phyloP scores from a whole-genome alignment of 1,284 basidiomycete genomes.

The Veloboletus limbatus region DNA sequence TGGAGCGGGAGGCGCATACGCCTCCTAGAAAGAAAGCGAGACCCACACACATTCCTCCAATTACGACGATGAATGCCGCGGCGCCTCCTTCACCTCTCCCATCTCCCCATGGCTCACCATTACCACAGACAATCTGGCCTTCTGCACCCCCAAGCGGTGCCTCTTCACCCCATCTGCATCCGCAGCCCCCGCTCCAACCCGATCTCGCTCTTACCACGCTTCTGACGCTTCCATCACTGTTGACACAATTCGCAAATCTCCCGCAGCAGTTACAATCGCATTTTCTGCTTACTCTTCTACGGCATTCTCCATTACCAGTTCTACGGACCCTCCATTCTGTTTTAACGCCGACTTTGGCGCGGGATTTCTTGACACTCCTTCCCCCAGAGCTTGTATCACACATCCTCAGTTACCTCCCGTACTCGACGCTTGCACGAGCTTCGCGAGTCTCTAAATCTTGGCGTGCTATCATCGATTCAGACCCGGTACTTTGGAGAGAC shows the following conservation, averaged over 20 bases:
- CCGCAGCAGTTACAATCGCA: conserved; percentile 79
- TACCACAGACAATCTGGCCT: conserved; percentile 69
- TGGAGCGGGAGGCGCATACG: conserved; percentile 45
- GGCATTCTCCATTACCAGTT: conserved; percentile 81
- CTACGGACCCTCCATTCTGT: conserved; percentile 80
- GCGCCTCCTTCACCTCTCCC: conserved; percentile 80
- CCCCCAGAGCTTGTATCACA: conserved; percentile 84
- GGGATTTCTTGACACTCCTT: conserved; percentile 83
- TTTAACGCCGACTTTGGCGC: conserved; percentile 78
- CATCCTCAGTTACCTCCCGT: conserved; percentile 75
- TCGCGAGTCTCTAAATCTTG: conserved; percentile 80
- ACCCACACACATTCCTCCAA: conserved; percentile 51
- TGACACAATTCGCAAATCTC: conserved; percentile 70
- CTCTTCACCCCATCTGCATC: conserved; percentile 61
- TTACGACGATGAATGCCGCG: conserved; percentile 60
- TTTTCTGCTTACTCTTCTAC: conserved; percentile 78
- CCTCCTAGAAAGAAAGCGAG: conserved; percentile 77
- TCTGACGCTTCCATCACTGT: conserved; percentile 72
- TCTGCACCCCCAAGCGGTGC: conserved; percentile 73
- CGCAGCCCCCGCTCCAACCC: conserved; percentile 70
- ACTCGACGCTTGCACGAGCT: conserved; percentile 73
- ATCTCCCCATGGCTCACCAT: conserved; percentile 78
- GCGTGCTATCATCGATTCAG: conserved; percentile 80
- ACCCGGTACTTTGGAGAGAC: conserved; percentile 81
- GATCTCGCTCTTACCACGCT: conserved; percentile 76